Base-by-base conservation (phyloP, 176 grass and related monocot genomes). In the Oryza meridionalis region DNA sequence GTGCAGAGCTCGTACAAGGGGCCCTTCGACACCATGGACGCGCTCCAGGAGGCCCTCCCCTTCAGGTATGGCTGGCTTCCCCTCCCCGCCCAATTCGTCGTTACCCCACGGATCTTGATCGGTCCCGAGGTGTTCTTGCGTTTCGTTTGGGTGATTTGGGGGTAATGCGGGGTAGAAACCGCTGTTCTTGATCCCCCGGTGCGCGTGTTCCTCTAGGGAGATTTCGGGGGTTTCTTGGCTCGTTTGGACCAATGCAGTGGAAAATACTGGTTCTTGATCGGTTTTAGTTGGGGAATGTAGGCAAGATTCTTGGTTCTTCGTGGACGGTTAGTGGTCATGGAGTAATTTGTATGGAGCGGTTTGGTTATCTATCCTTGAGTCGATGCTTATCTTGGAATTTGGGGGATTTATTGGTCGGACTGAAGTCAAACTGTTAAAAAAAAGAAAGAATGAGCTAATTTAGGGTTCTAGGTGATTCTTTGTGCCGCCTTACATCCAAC, bases 1-100 rank as follows among this genome's bases (percentile, higher is more conserved):
- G 94, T 97, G 35, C 92, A 94, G 92, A 97, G 94, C 81, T 88
- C 90, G 22, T 92, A 84, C 73, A 97, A 86, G 88, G 92, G 92
- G 13, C 90, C 94, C 24, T 81, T 97, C 77, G 94, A 97, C 70
- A 92, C 92, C 78, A 92, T 97, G 94, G 94, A 97, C 72, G 86
- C 86, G 73, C 84, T 97, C 29, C 88, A 97, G 84, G 94, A 97
- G 70, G 93, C 92, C n/a, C 92, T 94, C 27, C 86, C 92, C 78
- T 82, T 89, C 67, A 97, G 94, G 94, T 97, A 78, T 29, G 83
- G 63, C 77, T 0, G 83, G 68, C 77, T 0, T 77, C 33, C 33
- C 33, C 33, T 35, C 4, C 33, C 33, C 33, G 27, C 51, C 22
- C 67, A 14, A 1, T 46, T 69, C 81, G 16, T 70, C 76, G 3